Conservation (phyloP, 768 basidiomycete species). For the Galerina marginata region DNA sequence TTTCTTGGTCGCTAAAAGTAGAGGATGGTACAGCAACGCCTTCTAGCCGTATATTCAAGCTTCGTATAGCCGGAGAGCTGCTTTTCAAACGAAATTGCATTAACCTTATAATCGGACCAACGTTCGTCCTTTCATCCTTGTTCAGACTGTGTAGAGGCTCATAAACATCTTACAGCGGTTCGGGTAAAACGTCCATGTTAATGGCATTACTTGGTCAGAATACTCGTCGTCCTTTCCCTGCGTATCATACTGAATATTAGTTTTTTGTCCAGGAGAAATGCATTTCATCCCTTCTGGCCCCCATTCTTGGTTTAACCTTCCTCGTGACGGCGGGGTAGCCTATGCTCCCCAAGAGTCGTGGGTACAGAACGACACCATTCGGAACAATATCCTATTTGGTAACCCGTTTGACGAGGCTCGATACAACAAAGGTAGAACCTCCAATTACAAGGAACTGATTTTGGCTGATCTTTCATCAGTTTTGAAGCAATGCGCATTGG, state of each 20-base stretch:
- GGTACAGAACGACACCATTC: constrained; percentile 79
- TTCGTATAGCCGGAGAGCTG: constrained; percentile 58
- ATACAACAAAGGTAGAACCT: constrained; percentile 61
- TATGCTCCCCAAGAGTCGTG: constrained; percentile 85
- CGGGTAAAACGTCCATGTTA: constrained; percentile 65
- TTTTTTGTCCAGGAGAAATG: constrained; percentile 54
- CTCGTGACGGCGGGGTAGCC: constrained; percentile 67
- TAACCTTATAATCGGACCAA: constrained; percentile 64
- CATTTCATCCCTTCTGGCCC: constrained; percentile 55
- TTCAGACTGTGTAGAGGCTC: neutral
- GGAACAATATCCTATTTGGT: constrained; percentile 82
- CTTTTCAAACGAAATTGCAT: constrained; percentile 57
- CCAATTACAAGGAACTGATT: too few relatives aligned
- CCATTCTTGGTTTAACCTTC: constrained; percentile 69
- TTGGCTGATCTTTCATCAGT: neutral
- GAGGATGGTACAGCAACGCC: constrained; percentile 43
- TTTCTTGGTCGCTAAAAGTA: constrained; percentile 55
- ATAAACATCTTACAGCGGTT: constrained; percentile 29
- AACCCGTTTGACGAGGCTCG: constrained; percentile 72
- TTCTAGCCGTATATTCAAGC: constrained; percentile 53
- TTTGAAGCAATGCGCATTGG: constrained; percentile 69
- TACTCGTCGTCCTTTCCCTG: neutral
- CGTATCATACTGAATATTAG: too few relatives aligned
- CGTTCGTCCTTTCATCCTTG: constrained; percentile 26
- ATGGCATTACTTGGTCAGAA: constrained; percentile 58